phyloP scores from a whole-genome alignment of 495 filamentous ascomycete species.

The Penicillium silybi region DNA sequence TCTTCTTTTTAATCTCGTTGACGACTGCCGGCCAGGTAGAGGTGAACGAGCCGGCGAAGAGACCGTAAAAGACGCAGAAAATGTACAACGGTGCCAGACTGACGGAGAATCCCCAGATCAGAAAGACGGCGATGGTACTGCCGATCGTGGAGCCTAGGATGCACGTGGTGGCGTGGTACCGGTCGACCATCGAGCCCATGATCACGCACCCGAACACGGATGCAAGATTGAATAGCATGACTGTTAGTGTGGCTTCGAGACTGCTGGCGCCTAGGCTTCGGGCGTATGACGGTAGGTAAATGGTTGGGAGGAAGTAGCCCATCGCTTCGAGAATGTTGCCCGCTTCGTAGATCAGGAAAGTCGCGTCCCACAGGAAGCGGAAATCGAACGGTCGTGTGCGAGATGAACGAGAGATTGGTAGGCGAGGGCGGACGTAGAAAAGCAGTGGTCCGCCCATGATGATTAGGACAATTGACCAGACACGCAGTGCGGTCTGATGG shows the following conservation, averaged over 20 bases:
- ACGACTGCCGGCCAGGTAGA: constrained; percentile 57
- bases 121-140: constrained; percentile 51
- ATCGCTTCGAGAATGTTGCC: constrained; percentile 53
- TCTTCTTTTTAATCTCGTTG: constrained; percentile 39
- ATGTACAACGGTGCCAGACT: constrained; percentile 50
- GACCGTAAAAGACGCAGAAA: constrained; percentile 59
- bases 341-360: constrained; percentile 50
- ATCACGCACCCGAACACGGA: constrained; percentile 52
- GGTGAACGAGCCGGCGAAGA: constrained; percentile 58
- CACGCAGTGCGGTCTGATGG: constrained; percentile 47
- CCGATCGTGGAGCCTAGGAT: constrained; percentile 53
- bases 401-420: constrained; percentile 37
- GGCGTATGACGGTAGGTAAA: constrained; percentile 59
- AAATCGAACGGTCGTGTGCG: constrained; percentile 24
- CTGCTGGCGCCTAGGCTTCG: constrained; percentile 35
- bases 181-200: constrained; percentile 55
- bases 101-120: constrained; percentile 61
- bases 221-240: constrained; percentile 51
- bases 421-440: constrained; percentile 46
- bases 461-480: constrained; percentile 45
- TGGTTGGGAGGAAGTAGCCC: constrained; percentile 58
- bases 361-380: constrained; percentile 39
- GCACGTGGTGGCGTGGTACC: constrained; percentile 51
- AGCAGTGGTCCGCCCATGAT: constrained; percentile 49
- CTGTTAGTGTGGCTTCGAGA: constrained; percentile 36